These are phyloP conservation scores for Suillus clintonianus DNA, from an alignment of 768 basidiomycete genomes.

Conservation along the genomic window DNA sequence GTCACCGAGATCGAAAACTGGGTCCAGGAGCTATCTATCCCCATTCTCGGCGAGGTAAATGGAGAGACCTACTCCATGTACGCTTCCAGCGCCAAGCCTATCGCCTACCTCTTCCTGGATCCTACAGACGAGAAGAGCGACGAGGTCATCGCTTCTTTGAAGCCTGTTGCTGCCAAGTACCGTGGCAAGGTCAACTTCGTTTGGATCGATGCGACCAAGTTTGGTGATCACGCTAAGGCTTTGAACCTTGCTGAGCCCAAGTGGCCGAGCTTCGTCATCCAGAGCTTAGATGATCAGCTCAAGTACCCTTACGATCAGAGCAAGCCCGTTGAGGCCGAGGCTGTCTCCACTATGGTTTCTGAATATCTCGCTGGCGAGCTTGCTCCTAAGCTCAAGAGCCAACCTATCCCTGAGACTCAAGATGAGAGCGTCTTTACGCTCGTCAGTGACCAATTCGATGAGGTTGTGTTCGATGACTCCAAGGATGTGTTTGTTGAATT, in stretches of 20 bases:
- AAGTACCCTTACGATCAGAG: slow-evolving; percentile 86
- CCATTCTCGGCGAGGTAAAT: slow-evolving; percentile 88
- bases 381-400: slow-evolving; percentile 84
- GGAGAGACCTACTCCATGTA: slow-evolving; percentile 92
- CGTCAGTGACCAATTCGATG: slow-evolving; percentile 88
- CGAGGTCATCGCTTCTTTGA: slow-evolving; percentile 63
- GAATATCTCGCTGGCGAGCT: slow-evolving; percentile 74
- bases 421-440: slow-evolving; percentile 80
- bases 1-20: slow-evolving; percentile 70
- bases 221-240: slow-evolving; percentile 92
- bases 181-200: slow-evolving; percentile 95
- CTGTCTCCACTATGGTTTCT: slow-evolving; percentile 59
- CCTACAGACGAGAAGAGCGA: slow-evolving; percentile 68
- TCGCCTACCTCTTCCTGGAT: slow-evolving; percentile 95
- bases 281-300: slow-evolving; percentile 79
- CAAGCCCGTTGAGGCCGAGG: slow-evolving; percentile 58
- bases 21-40: slow-evolving; percentile 82
- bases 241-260: slow-evolving; percentile 83
- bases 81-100: slow-evolving; percentile 77
- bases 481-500: slow-evolving; percentile 98
- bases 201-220: slow-evolving; percentile 96
- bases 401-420: slow-evolving; percentile 82
- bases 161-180: slow-evolving; percentile 76
- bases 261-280: slow-evolving; percentile 95
- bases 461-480: slow-evolving; percentile 78